phyloP scores from a whole-genome alignment of 2,329 filamentous ascomycete genomes.

The Claviceps monticola region DNA sequence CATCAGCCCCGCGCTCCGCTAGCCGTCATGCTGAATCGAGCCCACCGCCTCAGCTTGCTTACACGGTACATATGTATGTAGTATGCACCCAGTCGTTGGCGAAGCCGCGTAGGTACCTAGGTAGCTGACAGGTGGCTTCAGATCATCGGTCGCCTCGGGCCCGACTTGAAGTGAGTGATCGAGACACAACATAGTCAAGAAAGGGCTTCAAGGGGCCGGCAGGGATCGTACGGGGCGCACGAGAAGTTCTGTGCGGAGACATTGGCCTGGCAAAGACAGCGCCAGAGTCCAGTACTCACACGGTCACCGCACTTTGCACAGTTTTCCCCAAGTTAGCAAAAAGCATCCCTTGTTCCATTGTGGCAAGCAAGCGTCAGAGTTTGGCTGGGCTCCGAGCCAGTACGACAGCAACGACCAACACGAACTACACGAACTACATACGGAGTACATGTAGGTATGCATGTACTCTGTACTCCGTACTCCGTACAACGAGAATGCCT shows the following conservation, averaged over 20 bases:
- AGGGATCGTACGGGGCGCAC: background rate
- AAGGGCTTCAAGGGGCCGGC: background rate
- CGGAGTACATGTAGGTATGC: background rate
- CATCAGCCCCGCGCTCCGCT: background rate
- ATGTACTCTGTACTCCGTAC: no score
- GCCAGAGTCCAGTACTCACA: background rate
- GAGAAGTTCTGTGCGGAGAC: background rate
- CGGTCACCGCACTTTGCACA: background rate
- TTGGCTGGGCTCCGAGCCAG: background rate
- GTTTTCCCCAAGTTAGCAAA: background rate
- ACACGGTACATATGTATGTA: background rate
- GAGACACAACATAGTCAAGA: background rate
- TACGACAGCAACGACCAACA: background rate
- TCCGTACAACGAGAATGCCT: background rate
- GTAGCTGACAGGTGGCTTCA: background rate
- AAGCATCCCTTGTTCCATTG: background rate
- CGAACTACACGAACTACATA: no score
- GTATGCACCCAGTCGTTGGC: no score
- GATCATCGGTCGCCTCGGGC: background rate
- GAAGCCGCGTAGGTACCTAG: background rate
- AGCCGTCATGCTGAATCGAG: background rate
- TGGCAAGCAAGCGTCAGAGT: background rate
- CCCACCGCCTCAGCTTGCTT: background rate
- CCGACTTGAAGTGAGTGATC: background rate
- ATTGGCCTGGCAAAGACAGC: background rate